Evolutionary conservation across 768 basidiomycete species (phyloP).

Genomic region (Termitomyces eurrhizus): DNA sequence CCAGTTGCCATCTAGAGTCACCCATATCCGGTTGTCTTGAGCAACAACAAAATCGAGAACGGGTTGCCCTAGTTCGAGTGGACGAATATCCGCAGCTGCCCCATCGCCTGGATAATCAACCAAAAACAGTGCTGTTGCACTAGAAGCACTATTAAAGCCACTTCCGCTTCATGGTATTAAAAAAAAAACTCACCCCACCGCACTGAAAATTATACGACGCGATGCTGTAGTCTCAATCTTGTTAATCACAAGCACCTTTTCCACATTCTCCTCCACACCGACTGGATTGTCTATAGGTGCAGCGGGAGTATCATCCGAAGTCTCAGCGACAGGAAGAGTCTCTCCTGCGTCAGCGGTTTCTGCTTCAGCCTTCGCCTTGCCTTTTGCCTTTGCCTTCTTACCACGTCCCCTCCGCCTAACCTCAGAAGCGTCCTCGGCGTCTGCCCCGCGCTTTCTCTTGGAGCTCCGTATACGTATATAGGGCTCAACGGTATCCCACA

Average conservation of each 20-base stretch:
- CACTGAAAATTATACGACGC: slow-evolving; percentile 57
- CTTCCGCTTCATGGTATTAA: neutral
- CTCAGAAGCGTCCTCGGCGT: slow-evolving; percentile 24
- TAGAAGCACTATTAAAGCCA: slow-evolving; percentile 21
- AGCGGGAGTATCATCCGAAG: neutral
- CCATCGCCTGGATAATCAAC: slow-evolving; percentile 25
- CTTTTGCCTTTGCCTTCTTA: slow-evolving; percentile 23
- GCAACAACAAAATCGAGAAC: slow-evolving; percentile 18
- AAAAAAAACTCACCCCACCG: slow-evolving; percentile 56
- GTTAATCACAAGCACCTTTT: slow-evolving; percentile 52
- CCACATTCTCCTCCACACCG: slow-evolving; percentile 15
- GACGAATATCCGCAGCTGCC: slow-evolving; percentile 10
- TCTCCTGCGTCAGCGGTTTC: neutral
- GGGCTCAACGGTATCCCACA: slow-evolving; percentile 45
- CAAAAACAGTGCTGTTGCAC: slow-evolving; percentile 67
- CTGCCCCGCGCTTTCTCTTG: slow-evolving; percentile 32
- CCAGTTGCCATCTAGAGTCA: slow-evolving; percentile 22
- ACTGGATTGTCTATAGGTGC: neutral
- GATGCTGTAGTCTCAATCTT: slow-evolving; percentile 48
- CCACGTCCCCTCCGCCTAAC: slow-evolving; percentile 17
- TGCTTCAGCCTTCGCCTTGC: slow-evolving; percentile 22
- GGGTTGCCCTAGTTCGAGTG: slow-evolving; percentile 21
- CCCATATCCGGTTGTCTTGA: slow-evolving; percentile 20
- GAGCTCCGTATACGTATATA: slow-evolving; percentile 40
- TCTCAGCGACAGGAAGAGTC: neutral